These are phyloP conservation scores for Pyracantha coccinea DNA, from an alignment of 331 rosid genomes.

Conservation along the genomic window DNA sequence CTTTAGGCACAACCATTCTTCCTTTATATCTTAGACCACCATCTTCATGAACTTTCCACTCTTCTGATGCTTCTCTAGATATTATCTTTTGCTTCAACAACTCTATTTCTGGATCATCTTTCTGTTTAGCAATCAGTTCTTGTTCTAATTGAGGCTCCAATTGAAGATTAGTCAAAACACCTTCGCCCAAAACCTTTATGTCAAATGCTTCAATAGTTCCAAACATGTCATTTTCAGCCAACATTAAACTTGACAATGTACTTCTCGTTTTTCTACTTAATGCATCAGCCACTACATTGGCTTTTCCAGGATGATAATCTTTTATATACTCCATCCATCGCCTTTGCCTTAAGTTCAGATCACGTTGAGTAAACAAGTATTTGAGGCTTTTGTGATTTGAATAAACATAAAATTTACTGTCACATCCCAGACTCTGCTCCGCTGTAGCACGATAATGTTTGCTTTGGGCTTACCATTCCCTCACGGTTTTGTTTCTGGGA, in stretches of 20 bases:
- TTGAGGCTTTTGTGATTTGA: background rate
- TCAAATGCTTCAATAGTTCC: background rate
- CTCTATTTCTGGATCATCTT: background rate
- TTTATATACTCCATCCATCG: background rate
- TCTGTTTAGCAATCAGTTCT: background rate
- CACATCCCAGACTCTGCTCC: too few species aligned
- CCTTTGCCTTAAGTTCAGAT: background rate
- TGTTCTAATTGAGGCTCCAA: background rate
- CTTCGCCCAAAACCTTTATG: background rate
- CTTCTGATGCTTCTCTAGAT: background rate
- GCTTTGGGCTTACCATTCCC: too few species aligned
- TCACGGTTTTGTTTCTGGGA: too few species aligned
- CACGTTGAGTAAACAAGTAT: background rate
- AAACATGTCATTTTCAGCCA: background rate
- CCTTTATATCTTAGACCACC: background rate
- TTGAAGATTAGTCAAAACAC: background rate
- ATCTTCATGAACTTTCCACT: too few species aligned
- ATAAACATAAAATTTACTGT: background rate
- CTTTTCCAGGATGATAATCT: background rate
- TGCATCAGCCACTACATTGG: background rate
- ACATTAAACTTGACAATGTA: background rate
- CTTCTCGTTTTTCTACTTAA: background rate
- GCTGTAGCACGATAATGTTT: too few species aligned
- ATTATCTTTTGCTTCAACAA: background rate
- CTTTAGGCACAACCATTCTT: background rate